Conservation (phyloP, 2,329 filamentous ascomycete genomes). For the Thyridium curvatum region DNA sequence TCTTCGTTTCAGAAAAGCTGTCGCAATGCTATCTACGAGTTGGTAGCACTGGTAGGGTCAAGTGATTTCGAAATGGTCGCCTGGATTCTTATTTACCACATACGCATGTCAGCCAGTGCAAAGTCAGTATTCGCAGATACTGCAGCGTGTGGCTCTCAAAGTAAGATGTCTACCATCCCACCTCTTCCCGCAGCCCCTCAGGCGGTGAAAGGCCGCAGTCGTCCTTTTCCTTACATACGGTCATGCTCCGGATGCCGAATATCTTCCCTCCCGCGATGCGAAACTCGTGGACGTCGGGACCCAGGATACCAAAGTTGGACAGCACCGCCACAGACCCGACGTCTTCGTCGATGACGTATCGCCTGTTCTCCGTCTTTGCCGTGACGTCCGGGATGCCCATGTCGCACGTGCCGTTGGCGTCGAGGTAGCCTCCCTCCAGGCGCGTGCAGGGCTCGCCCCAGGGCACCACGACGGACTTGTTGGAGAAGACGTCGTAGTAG, state of each 20-base stretch:
- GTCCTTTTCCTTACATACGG: not conserved
- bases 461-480: conserved; percentile 21
- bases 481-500: conserved; percentile 27
- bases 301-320: conserved; percentile 2
- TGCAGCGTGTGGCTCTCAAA: too few relatives aligned
- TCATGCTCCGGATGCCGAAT: not conserved
- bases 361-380: conserved; percentile 12
- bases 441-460: conserved; percentile 27
- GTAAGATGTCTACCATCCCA: too few relatives aligned
- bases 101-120: too few relatives aligned
- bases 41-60: too few relatives aligned
- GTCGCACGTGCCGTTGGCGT: conserved; percentile 16
- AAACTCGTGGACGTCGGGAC: conserved; percentile 1
- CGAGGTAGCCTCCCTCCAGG: conserved; percentile 19
- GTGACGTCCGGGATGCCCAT: conserved; percentile 14
- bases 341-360: conserved; percentile 19
- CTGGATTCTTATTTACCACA: too few relatives aligned
- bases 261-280: not conserved
- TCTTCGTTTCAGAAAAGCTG: too few relatives aligned
- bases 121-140: too few relatives aligned
- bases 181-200: not conserved
- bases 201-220: not conserved
- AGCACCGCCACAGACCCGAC: conserved; percentile 15
- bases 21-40: too few relatives aligned
- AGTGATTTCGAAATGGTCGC: too few relatives aligned